phyloP scores from a whole-genome alignment of 2,329 filamentous ascomycete species.

The Aspergillus latus region DNA sequence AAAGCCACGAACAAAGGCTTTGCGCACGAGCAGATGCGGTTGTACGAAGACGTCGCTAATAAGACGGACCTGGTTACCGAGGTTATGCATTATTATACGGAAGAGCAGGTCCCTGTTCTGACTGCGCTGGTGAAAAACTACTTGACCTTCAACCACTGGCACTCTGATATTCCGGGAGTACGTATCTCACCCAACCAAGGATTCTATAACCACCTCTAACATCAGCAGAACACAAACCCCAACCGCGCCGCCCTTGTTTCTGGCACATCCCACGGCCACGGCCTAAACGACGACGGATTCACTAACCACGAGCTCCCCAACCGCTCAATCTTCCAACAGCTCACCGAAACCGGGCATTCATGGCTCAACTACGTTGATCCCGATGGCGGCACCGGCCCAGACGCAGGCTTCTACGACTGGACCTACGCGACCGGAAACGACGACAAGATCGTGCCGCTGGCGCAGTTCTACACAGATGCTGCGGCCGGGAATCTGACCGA shows the following conservation, averaged over 20 bases:
- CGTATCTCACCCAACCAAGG: slow-evolving; percentile 9
- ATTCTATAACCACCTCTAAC: slow-evolving; percentile 1
- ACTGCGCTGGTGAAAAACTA: slow-evolving; percentile 44
- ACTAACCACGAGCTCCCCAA: slow-evolving; percentile 27
- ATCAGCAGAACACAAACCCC: slow-evolving; percentile 43
- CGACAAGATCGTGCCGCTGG: slow-evolving; percentile 31
- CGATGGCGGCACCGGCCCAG: slow-evolving; percentile 27
- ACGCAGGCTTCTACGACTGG: slow-evolving; percentile 38
- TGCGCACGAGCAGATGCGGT: slow-evolving; percentile 43
- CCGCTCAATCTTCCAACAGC: slow-evolving; percentile 44
- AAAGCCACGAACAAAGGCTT: slow-evolving; percentile 39
- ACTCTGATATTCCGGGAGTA: slow-evolving; percentile 45
- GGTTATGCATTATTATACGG: slow-evolving; percentile 49
- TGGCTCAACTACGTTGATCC: slow-evolving; percentile 39
- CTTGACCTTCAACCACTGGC: slow-evolving; percentile 48
- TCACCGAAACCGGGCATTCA: slow-evolving; percentile 32
- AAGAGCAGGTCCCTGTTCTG: slow-evolving; percentile 45
- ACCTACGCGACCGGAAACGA: slow-evolving; percentile 30
- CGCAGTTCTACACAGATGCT: slow-evolving; percentile 38
- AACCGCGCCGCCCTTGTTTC: slow-evolving; percentile 39
- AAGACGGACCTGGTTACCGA: slow-evolving; percentile 37
- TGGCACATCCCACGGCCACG: slow-evolving; percentile 36
- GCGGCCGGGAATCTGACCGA: slow-evolving; percentile 32
- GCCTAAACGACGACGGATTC: slow-evolving; percentile 34
- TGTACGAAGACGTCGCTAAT: slow-evolving; percentile 33